Conservation (phyloP, 2,329 filamentous ascomycete species). For the Fusarium miscanthi region DNA sequence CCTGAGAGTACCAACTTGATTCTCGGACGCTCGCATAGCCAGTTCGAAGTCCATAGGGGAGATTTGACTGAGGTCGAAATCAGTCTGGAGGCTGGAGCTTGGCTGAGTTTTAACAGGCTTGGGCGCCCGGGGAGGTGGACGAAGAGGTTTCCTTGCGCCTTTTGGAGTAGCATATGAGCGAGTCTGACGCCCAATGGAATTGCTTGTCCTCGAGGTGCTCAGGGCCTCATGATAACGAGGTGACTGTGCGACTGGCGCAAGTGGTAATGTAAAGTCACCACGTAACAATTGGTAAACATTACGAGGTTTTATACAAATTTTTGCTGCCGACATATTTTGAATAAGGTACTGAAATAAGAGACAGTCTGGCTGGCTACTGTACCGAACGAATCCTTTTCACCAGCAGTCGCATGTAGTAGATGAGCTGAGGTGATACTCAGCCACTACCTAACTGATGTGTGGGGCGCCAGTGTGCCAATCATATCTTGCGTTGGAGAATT, state of each 20-base stretch:
- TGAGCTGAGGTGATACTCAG: conserved; percentile 21
- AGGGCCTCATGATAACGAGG: neutral
- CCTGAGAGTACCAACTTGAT: conserved; percentile 31
- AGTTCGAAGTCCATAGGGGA: conserved; percentile 37
- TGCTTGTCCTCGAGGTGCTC: neutral
- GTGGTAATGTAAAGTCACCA: neutral
- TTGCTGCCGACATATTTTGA: neutral
- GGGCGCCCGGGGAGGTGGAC: conserved; percentile 25
- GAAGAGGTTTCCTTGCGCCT: conserved; percentile 9
- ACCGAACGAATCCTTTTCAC: neutral
- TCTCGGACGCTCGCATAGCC: conserved; percentile 25
- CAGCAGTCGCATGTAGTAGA: neutral
- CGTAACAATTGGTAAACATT: conserved; percentile 22
- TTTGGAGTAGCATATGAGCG: conserved; percentile 34
- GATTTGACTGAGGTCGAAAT: conserved; percentile 40
- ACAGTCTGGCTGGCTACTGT: neutral
- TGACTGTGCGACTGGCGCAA: neutral
- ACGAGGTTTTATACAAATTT: conserved; percentile 2
- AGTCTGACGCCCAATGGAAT: conserved; percentile 9
- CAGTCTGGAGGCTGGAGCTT: conserved; percentile 1
- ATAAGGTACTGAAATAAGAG: neutral
- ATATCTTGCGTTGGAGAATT: conserved; percentile 16
- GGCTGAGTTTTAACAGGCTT: neutral
- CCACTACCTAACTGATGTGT: neutral
- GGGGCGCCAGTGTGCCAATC: conserved; percentile 35